Evolutionary conservation across 2,329 filamentous ascomycete genomes (phyloP), one percentile per base, ranked within the genome.

Genomic region (Fusarium sp.): DNA sequence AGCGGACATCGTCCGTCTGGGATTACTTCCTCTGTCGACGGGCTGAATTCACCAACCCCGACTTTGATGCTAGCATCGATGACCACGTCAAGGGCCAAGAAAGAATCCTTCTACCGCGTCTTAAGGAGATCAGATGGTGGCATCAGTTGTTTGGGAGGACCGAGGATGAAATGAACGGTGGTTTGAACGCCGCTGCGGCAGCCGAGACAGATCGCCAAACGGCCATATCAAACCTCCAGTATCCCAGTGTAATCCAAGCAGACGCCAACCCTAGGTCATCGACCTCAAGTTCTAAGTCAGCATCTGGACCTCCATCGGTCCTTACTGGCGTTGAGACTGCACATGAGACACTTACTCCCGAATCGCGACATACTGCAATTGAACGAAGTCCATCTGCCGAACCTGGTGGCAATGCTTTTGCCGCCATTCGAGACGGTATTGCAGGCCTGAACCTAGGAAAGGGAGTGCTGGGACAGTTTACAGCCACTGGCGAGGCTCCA

Each of bases 111-210:
- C 92, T 98, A 69, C 95, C 96, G 1, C 85, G 87, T 5, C 82
- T 91, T 2, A 87, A 88, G 14, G 91, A 97, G 65, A 88, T 96
- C n/a, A 88, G 94, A 63, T 99, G 96, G 96, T 99, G 96, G 96
- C 87, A 91, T 69, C 92, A 96, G 74, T 82, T 91, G 2, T 99
- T 98, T 80, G 93, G 94, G 46, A 88, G 94, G 33, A 90, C 90
- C 4, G 93, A 98, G 72, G 89, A 91, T 55, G 96, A 99, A 77
- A 98, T 99, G 95, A 99, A 99, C 73, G 89, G 88, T 0, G 83
- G 86, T 36, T 80, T 89, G 13, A 84, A 88, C 71, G 82, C 84
- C 8, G 85, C 84, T 5, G 84, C 85, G 17, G 83, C 84, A 5
- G 84, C 85, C 8, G 85, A 85, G 59, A 82, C 76, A 22, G 78